Base-by-base conservation (phyloP, 257 asterid species). In the Fraxinus cuspidata region DNA sequence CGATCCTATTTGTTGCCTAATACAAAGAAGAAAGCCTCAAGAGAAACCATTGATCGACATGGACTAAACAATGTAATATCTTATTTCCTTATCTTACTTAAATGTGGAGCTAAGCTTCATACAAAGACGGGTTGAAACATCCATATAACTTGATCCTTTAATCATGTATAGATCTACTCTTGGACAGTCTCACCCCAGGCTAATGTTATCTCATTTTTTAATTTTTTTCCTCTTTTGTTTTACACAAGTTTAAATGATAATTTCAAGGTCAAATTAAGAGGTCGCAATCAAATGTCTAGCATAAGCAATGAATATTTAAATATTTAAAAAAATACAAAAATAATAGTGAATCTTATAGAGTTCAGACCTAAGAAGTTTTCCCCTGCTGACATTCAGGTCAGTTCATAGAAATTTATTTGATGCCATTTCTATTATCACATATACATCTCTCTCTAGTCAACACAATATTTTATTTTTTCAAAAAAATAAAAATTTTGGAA, bases 181-280 rank as follows among this genome's bases (percentile, higher is more conserved):
- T 35, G 9, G 2, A 38, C 44, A 38, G 12, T 38, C 10, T 12
- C 10, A 38, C 38, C 3, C 44, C 38, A 35, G 38, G 0, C 8
- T 5, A 5, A 35, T 6, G 7, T 38, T 38, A 38, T 38, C 44
- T 38, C 8, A 6, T 44, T 58, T 75, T 68, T 75, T 34, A 34
- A n/a, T 23, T 34, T 0, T 35, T 6, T 6, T 0, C 0, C 38
- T 5, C 38, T 35, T 5, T 35, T 35, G 8, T 35, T 35, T 6
- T 23, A 79, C 81, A 80, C 69, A 79, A 67, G 58, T 49, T n/a
- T 29, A 35, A 65, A 42, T 77, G 89, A 76, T 81, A 74, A 79
- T 72, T 70, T 68, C 85, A 78, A 84, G 82, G 92, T 87, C 91
- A 89, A 81, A 77, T 77, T 73, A 51, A 58, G 38, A 74, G 75